Evolutionary conservation across 176 grass and related monocot genomes (phyloP).

Genomic region (Rhipidocladum racemiflorum): DNA sequence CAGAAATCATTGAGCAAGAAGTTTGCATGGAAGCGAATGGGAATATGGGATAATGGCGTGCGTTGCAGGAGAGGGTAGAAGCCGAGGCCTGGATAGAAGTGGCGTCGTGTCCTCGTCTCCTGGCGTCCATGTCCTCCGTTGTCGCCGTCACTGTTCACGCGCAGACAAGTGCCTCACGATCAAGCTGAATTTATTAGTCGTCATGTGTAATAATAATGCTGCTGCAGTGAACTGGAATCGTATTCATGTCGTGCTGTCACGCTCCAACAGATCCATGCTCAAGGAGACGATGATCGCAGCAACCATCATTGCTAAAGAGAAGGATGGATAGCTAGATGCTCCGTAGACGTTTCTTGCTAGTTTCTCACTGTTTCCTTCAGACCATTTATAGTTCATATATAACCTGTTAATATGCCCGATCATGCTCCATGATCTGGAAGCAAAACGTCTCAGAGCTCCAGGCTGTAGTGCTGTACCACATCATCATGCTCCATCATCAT

Average conservation of each 20-base stretch:
- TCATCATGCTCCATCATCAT: neutral
- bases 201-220: neutral
- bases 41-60: no score
- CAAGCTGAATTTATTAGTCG: neutral
- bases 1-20: neutral
- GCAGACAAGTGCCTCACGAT: neutral
- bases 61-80: no score
- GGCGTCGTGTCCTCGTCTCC: neutral
- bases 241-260: neutral
- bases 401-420: no score
- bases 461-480: no score
- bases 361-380: neutral
- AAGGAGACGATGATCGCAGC: neutral
- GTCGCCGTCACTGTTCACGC: neutral
- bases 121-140: neutral
- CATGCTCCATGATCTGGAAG: no score
- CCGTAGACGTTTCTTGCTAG: neutral
- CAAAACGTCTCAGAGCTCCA: no score
- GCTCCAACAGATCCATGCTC: neutral
- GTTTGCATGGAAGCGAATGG: neutral
- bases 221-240: neutral
- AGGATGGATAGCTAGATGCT: neutral
- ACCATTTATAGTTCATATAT: no score
- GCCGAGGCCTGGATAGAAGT: no score
- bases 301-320: neutral